A percentile compares a stretch with the other conserved stretches of the same genome.
Evolutionary conservation across 805 yeast genomes (phyloP).

Genomic region (Myxozyma monticola): DNA sequence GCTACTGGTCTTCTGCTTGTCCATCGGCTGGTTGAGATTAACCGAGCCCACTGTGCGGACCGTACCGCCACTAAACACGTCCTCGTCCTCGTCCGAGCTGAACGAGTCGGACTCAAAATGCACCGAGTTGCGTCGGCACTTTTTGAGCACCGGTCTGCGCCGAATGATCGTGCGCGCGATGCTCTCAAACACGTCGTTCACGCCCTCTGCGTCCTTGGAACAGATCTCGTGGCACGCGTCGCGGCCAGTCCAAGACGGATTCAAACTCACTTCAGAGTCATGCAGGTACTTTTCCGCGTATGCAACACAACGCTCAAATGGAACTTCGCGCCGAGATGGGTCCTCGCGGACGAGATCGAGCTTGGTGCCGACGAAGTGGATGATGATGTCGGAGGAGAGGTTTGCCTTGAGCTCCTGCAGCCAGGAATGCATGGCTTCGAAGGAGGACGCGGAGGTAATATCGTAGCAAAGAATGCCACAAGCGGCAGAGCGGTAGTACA

Average conservation of each 20-base stretch:
- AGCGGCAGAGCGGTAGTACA: slow-evolving; percentile 44
- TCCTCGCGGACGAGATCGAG: slow-evolving; percentile 39
- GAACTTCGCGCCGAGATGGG: slow-evolving; percentile 39
- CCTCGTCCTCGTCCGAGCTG: slow-evolving; percentile 23
- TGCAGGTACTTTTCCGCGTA: slow-evolving; percentile 35
- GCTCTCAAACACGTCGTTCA: slow-evolving; percentile 38
- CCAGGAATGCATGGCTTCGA: slow-evolving; percentile 41
- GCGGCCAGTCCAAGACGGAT: slow-evolving; percentile 31
- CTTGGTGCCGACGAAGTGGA: slow-evolving; percentile 41
- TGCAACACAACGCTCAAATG: slow-evolving; percentile 39
- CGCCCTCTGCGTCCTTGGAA: slow-evolving; percentile 39
- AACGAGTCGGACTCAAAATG: slow-evolving; percentile 29
- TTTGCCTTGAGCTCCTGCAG: slow-evolving; percentile 37
- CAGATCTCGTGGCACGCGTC: slow-evolving; percentile 40
- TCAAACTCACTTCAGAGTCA: slow-evolving; percentile 19
- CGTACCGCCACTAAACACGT: slow-evolving; percentile 10
- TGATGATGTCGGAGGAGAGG: slow-evolving; percentile 35
- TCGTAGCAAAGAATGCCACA: slow-evolving; percentile 42
- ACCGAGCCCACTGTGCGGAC: slow-evolving; percentile 26
- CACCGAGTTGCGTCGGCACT: slow-evolving; percentile 28
- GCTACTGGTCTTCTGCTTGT: too few relatives aligned
- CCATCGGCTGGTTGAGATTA: slow-evolving; percentile 14
- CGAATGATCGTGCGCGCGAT: slow-evolving; percentile 37
- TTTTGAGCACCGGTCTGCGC: slow-evolving; percentile 34
- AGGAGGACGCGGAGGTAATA: slow-evolving; percentile 39